Evolutionary conservation across 345 rosid genomes (phyloP).

Genomic region (Gossypium anomalum): DNA sequence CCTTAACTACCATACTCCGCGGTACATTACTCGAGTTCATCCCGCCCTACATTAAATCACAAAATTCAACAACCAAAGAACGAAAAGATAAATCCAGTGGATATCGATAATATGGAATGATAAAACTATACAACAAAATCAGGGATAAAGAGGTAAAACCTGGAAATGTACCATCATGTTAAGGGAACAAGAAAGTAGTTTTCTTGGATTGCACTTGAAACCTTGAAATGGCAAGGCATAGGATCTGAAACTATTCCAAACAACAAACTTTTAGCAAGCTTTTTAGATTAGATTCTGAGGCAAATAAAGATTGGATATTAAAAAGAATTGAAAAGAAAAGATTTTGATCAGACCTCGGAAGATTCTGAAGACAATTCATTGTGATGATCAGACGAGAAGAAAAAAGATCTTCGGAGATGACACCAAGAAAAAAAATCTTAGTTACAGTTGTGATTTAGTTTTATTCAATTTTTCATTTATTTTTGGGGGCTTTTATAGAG

Average conservation of each 20-base stretch:
- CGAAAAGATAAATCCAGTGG: background rate
- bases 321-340: background rate
- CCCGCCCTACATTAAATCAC: constrained; percentile 40
- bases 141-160: background rate
- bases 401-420: background rate
- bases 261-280: background rate
- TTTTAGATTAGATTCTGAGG: background rate
- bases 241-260: constrained; percentile 39
- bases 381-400: constrained; percentile 12
- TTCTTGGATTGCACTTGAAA: constrained; percentile 37
- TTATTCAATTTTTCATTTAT: no score
- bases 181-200: constrained; percentile 28
- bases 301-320: background rate
- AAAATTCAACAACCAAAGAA: background rate
- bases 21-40: constrained; percentile 30
- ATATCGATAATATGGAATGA: background rate
- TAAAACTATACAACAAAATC: background rate
- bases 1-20: constrained; percentile 45
- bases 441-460: background rate
- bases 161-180: constrained; percentile 25
- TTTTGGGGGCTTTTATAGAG: no score
- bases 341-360: constrained; percentile 41
- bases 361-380: constrained; percentile 67
- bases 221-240: constrained; percentile 42
- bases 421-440: background rate